phyloP scores from a whole-genome alignment of 2,329 filamentous ascomycete species.

The Onygenales sp. region DNA sequence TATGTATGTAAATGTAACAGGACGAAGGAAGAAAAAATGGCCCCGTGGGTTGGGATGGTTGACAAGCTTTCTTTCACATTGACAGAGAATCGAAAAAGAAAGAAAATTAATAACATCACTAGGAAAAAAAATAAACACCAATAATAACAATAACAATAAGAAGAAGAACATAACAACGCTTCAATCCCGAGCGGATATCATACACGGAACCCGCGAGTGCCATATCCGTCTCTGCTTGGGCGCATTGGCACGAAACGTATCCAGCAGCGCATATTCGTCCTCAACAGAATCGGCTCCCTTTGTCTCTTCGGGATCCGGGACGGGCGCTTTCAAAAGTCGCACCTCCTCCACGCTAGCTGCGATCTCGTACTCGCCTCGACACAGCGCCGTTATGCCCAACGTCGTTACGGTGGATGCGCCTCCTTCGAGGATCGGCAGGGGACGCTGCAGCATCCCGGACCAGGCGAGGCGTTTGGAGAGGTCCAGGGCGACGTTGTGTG shows the following conservation, averaged over 20 bases:
- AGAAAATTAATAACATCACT: neutral
- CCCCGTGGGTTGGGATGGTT: too few species aligned
- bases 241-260: conserved; percentile 9
- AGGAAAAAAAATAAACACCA: neutral
- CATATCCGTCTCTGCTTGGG: conserved; percentile 21
- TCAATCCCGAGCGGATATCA: conserved; percentile 17
- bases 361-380: conserved; percentile 73
- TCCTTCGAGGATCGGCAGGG: conserved; percentile 53
- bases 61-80: too few species aligned
- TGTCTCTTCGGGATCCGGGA: conserved; percentile 8
- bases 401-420: conserved; percentile 51
- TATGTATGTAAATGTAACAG: too few species aligned
- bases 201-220: conserved; percentile 23
- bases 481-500: conserved; percentile 64
- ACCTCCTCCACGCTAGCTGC: conserved; percentile 75
- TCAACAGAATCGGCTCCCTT: conserved; percentile 9
- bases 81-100: too few species aligned
- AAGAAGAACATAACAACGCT: neutral
- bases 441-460: conserved; percentile 74
- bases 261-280: conserved; percentile 1
- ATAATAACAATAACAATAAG: neutral
- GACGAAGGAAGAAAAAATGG: too few species aligned
- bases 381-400: conserved; percentile 65
- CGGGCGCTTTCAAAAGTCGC: conserved; percentile 33
- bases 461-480: conserved; percentile 73